Evolutionary conservation across 352 stramenopile species (phyloP), one percentile per base, ranked within the genome.

Genomic region (Thalassiosira livingstoniorum): DNA sequence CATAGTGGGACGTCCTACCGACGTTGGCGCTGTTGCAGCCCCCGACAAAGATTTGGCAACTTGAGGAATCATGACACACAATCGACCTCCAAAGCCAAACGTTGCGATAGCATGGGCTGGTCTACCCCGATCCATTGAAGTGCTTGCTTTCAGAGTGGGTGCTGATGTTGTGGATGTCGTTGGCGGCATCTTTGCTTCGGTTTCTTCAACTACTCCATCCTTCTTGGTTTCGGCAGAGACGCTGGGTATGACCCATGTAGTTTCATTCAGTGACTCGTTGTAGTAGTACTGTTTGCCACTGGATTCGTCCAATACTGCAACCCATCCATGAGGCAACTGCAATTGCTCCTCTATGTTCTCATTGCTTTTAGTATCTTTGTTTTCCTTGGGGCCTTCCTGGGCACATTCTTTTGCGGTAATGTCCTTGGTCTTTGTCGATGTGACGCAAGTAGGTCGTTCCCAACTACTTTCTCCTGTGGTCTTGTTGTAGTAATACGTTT

Each of bases 61-160:
- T 55, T 87, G 75, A 53, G 83, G 76, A 39, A 84, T 81, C 71
- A 88, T 89, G 25, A 90, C 85, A 68, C 82, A 91, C 15, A 93
- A 47, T 47, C 68, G 81, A n/a, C 88, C 89, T 45, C 89, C 89
- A 75, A 93, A 93, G n/a, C 82, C 87, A 87, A 93, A 92, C 21
- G 77, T 70, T n/a, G 82, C 85, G 55, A 91, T 78, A 29, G 85
- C 78, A 61, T 91, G 82, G 0, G 73, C 71, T 53, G 83, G 83
- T 53, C 81, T 71, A 29, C 43, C 61, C 62, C 60, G 61, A 27
- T n/a, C n/a, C n/a, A n/a, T n/a, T n/a, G n/a, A n/a, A n/a, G n/a
- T n/a, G n/a, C n/a, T n/a, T n/a, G n/a, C n/a, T n/a, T n/a, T n/a
- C n/a, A n/a, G n/a, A n/a, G 67, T 83, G 76, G 31, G 83, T 65